Evolutionary conservation across 805 yeast genomes (phyloP).

Genomic region (Saccharomycopsis vini): DNA sequence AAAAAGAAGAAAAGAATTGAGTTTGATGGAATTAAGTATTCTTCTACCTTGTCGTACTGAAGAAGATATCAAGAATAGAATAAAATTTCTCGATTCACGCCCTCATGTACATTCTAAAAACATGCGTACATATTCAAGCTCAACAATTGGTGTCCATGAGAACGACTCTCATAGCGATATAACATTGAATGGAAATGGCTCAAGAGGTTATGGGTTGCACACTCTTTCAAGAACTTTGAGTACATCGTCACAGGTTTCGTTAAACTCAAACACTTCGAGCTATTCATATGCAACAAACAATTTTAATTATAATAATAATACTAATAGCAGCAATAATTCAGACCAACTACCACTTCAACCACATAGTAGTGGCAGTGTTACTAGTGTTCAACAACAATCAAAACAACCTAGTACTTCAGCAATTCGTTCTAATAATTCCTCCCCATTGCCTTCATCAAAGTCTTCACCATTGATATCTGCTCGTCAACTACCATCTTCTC

Average conservation of each 20-base stretch:
- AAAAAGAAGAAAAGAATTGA: conserved; percentile 47
- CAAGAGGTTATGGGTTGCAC: conserved; percentile 3
- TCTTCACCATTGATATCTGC: conserved; percentile 10
- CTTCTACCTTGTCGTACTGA: conserved; percentile 66
- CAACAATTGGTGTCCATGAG: background rate
- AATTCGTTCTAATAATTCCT: conserved; percentile 5
- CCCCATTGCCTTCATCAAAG: conserved; percentile 11
- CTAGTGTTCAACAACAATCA: too few relatives aligned
- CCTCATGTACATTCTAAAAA: too few relatives aligned
- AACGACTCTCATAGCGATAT: background rate
- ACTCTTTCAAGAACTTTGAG: conserved; percentile 17
- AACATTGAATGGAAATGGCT: background rate
- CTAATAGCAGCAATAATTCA: too few relatives aligned
- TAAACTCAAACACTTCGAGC: conserved; percentile 14
- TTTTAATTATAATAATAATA: too few relatives aligned
- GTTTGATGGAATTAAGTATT: conserved; percentile 65
- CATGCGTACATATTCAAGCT: background rate
- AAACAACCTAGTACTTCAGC: background rate
- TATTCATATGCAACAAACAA: conserved; percentile 7
- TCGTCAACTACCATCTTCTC: background rate
- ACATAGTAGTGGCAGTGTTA: conserved; percentile 1
- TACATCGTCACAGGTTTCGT: conserved; percentile 13
- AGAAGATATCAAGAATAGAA: conserved; percentile 60
- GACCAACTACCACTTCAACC: conserved; percentile 2
- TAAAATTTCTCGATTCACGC: conserved; percentile 35